A percentile compares a stretch with the other conserved stretches of the same genome.
phyloP scores from a whole-genome alignment of 2,329 filamentous ascomycete species.

The Arthrobotrys sphaeroides region DNA sequence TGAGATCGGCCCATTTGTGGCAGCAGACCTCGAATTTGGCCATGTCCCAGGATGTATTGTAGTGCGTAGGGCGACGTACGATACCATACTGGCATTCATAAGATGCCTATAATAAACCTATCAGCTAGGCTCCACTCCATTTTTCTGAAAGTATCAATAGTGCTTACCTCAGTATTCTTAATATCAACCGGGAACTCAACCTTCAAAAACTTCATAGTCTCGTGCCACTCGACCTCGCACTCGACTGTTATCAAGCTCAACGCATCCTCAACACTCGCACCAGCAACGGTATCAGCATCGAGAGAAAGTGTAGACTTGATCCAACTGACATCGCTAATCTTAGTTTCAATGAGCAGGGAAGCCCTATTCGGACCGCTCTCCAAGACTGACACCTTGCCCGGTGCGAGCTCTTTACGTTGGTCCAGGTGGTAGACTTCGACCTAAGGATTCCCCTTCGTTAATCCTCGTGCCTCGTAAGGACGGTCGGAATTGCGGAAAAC shows the following conservation, averaged over 20 bases:
- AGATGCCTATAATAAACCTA: slow-evolving; percentile 50
- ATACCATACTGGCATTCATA: slow-evolving; percentile 97
- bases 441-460: slow-evolving; percentile 77
- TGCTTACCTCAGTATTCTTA: slow-evolving; percentile 84
- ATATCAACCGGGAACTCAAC: slow-evolving; percentile 96
- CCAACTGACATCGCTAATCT: slow-evolving; percentile 86
- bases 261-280: slow-evolving; percentile 68
- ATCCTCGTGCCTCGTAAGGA: slow-evolving; percentile 67
- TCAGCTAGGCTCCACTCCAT: not conserved
- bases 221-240: slow-evolving; percentile 93
- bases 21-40: slow-evolving; percentile 97
- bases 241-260: slow-evolving; percentile 79
- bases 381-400: slow-evolving; percentile 74
- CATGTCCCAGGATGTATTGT: slow-evolving; percentile 98
- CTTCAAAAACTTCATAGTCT: slow-evolving; percentile 97
- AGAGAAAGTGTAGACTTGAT: slow-evolving; percentile 87
- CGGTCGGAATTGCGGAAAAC: slow-evolving; percentile 71
- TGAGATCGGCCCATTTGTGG: slow-evolving; percentile 92
- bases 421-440: slow-evolving; percentile 96
- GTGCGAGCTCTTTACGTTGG: slow-evolving; percentile 78
- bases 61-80: slow-evolving; percentile 89
- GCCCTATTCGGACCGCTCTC: slow-evolving; percentile 79
- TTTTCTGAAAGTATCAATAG: not conserved
- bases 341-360: slow-evolving; percentile 82
- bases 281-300: slow-evolving; percentile 64